Evolutionary conservation across 306 rosid genomes (phyloP).

Genomic region (Vicia faba): DNA sequence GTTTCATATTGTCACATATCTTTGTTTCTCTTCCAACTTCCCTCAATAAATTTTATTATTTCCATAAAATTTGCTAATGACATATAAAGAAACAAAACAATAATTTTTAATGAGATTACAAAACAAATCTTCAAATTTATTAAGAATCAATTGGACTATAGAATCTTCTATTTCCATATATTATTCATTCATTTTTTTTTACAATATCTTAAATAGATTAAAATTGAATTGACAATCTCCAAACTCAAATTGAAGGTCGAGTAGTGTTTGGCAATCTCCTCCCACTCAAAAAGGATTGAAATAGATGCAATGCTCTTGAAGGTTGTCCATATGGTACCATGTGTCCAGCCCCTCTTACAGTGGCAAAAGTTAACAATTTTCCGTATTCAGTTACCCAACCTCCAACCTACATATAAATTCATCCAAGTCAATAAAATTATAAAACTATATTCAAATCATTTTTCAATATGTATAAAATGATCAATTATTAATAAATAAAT

Average conservation of each 20-base stretch:
- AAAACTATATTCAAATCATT: background rate
- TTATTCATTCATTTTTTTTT: too few species aligned
- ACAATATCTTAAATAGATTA: too few species aligned
- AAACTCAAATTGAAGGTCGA: slow-evolving; percentile 32
- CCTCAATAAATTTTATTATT: too few species aligned
- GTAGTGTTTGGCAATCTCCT: slow-evolving; percentile 72
- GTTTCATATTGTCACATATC: too few species aligned
- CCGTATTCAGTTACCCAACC: slow-evolving; percentile 94
- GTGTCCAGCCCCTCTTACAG: slow-evolving; percentile 86
- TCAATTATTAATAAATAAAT: background rate
- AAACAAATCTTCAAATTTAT: too few species aligned
- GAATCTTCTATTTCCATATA: too few species aligned
- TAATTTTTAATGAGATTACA: too few species aligned
- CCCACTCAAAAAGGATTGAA: slow-evolving; percentile 62
- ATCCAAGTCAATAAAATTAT: slow-evolving; percentile 2
- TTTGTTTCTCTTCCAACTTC: too few species aligned
- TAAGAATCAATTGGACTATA: too few species aligned
- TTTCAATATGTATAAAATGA: background rate
- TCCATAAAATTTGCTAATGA: too few species aligned
- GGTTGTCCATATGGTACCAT: slow-evolving; percentile 95
- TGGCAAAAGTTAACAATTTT: slow-evolving; percentile 71
- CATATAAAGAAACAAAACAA: too few species aligned
- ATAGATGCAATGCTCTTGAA: slow-evolving; percentile 74
- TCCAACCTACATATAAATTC: slow-evolving; percentile 50
- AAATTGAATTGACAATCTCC: too few species aligned